A percentile compares a stretch with the other conserved stretches of the same genome.
Conservation (phyloP, 2,329 filamentous ascomycete species). For the Diplodia corticola region DNA sequence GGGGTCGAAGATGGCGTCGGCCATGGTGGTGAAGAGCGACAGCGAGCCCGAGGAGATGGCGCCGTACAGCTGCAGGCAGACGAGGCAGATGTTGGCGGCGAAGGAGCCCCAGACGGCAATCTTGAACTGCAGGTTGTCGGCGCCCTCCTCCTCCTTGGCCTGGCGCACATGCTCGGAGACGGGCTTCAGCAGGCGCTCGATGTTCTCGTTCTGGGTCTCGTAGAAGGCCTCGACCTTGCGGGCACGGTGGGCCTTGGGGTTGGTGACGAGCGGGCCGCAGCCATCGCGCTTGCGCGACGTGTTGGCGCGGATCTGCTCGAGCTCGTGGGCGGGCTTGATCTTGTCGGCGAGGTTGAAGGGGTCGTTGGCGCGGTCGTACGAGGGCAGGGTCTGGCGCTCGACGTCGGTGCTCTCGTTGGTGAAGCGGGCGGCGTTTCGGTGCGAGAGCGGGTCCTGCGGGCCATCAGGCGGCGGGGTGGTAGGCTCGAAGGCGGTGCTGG, state of each 20-base stretch:
- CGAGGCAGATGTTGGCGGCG: constrained; percentile 75
- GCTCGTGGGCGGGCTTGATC: constrained; percentile 75
- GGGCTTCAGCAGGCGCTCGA: constrained; percentile 85
- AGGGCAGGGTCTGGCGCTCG: constrained; percentile 55
- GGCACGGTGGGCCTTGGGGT: constrained; percentile 46
- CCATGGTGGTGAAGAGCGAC: constrained; percentile 96
- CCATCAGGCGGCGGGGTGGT: constrained; percentile 28
- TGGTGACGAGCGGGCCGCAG: constrained; percentile 46
- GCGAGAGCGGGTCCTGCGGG: constrained; percentile 39
- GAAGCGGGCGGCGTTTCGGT: constrained; percentile 35
- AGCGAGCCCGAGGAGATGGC: constrained; percentile 86
- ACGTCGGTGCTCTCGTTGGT: constrained; percentile 39
- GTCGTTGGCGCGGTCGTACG: constrained; percentile 67
- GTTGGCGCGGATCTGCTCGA: constrained; percentile 77
- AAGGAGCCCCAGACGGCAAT: constrained; percentile 70
- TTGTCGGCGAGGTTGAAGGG: constrained; percentile 76
- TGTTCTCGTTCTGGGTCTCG: constrained; percentile 87
- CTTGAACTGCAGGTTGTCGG: constrained; percentile 75
- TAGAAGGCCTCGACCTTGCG: constrained; percentile 78
- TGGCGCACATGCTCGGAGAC: constrained; percentile 87
- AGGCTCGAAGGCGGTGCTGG: constrained; percentile 45
- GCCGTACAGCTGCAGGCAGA: constrained; percentile 82
- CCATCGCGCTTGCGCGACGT: constrained; percentile 72
- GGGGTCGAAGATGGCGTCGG: constrained; percentile 91
- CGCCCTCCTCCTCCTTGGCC: constrained; percentile 75